These are phyloP conservation scores for Hypoxylon sp. DNA, from an alignment of 2,329 filamentous ascomycete genomes.

Conservation along the genomic window DNA sequence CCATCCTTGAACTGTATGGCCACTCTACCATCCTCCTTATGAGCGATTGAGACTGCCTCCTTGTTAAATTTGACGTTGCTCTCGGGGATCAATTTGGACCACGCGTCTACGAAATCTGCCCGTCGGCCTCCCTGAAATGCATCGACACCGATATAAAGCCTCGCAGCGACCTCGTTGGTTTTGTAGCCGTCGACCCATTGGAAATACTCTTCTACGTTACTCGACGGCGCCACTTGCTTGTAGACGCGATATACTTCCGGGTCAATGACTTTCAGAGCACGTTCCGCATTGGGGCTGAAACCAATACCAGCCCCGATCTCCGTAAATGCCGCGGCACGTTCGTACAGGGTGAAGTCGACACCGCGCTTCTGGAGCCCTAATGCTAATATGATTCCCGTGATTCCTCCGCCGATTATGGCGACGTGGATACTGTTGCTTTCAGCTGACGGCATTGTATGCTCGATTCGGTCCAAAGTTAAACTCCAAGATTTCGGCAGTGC, in stretches of 20 bases:
- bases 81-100: constrained; percentile 54
- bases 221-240: constrained; percentile 53
- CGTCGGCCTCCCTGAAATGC: constrained; percentile 60
- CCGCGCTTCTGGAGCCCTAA: constrained; percentile 62
- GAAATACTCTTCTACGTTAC: constrained; percentile 57
- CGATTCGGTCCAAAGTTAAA: neutral
- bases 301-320: constrained; percentile 68
- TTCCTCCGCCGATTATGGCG: constrained; percentile 67
- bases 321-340: constrained; percentile 59
- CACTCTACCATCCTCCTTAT: constrained; percentile 46
- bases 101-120: constrained; percentile 59
- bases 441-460: constrained; percentile 13
- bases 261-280: constrained; percentile 60
- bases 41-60: constrained; percentile 53
- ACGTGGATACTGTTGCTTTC: constrained; percentile 50
- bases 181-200: constrained; percentile 59
- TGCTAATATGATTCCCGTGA: constrained; percentile 65
- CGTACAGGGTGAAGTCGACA: constrained; percentile 63
- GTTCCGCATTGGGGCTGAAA: constrained; percentile 66
- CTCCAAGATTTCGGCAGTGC: neutral
- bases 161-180: constrained; percentile 53
- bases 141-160: constrained; percentile 58
- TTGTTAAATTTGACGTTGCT: constrained; percentile 55
- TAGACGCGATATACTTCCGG: constrained; percentile 56
- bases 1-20: constrained; percentile 55